phyloP scores from a whole-genome alignment of 2,329 filamentous ascomycete genomes.

The Sporothrix mexicana region DNA sequence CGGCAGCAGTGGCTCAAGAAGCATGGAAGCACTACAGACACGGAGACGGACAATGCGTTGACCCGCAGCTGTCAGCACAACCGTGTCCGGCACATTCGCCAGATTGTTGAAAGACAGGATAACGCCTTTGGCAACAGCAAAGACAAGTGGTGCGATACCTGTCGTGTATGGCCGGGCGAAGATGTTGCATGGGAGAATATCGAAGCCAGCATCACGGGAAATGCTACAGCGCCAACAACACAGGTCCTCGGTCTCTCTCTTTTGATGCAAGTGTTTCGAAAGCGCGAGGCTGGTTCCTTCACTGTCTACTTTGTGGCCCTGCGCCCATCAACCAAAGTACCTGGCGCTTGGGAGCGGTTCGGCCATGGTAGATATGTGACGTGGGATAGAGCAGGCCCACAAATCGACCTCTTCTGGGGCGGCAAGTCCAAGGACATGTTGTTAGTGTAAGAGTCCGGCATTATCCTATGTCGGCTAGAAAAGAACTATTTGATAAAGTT shows the following conservation, averaged over 20 bases:
- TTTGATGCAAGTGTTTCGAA: conserved; percentile 12
- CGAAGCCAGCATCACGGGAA: not conserved
- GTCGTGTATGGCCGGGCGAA: not conserved
- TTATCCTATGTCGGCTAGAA: too few species aligned
- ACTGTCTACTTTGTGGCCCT: conserved; percentile 10
- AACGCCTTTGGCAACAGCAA: not conserved
- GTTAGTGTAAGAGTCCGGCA: not conserved
- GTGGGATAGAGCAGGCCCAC: conserved; percentile 14
- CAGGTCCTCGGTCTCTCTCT: not conserved
- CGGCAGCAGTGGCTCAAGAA: conserved; percentile 5
- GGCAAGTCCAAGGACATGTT: not conserved
- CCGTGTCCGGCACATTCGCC: conserved; percentile 9
- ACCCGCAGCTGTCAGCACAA: conserved; percentile 27
- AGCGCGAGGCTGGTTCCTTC: conserved; percentile 9
- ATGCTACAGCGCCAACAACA: too few species aligned
- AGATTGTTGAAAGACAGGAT: not conserved
- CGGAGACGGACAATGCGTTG: conserved; percentile 1
- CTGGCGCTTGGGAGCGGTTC: conserved; percentile 5
- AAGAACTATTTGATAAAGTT: too few species aligned
- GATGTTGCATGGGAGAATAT: not conserved
- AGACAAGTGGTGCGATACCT: conserved; percentile 3
- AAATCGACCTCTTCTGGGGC: conserved; percentile 24
- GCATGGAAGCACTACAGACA: not conserved
- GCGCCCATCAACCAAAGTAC: not conserved
- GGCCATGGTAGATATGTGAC: conserved; percentile 1